phyloP scores from a whole-genome alignment of 345 rosid genomes.

The Melaleuca quinquenervia region DNA sequence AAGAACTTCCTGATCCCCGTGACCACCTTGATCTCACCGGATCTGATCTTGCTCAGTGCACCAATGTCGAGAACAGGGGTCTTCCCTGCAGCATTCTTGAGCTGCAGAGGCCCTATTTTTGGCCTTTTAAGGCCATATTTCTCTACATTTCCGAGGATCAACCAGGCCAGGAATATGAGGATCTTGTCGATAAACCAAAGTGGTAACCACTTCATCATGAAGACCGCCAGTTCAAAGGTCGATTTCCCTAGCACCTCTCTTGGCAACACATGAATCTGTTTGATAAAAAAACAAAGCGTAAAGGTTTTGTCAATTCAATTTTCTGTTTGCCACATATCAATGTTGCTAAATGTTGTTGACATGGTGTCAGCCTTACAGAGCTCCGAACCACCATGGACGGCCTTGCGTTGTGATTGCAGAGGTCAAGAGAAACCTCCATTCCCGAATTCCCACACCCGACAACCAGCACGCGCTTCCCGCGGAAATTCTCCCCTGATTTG shows the following conservation, averaged over 20 bases:
- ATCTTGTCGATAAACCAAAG: conserved; percentile 63
- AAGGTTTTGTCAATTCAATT: background rate
- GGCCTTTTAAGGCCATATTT: conserved; percentile 70
- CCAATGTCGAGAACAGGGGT: conserved; percentile 84
- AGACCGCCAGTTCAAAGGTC: conserved; percentile 48
- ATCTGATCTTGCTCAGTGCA: conserved; percentile 50
- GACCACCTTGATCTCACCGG: conserved; percentile 62
- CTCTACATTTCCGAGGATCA: conserved; percentile 45
- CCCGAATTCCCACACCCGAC: conserved; percentile 95
- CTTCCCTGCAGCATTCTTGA: conserved; percentile 53
- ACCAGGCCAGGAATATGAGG: conserved; percentile 38
- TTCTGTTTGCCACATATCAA: background rate
- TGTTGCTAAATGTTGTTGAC: background rate
- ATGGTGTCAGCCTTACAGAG: conserved; percentile 39
- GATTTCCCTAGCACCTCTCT: conserved; percentile 72
- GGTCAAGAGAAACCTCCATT: conserved; percentile 86
- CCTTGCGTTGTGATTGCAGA: conserved; percentile 52
- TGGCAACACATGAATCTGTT: conserved; percentile 78
- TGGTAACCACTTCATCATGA: conserved; percentile 63
- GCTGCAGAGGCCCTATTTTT: conserved; percentile 45
- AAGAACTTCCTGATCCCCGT: conserved; percentile 57
- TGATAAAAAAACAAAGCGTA: background rate
- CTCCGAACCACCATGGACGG: conserved; percentile 84
- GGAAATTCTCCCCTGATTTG: conserved; percentile 51
- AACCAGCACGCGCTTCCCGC: conserved; percentile 54